Evolutionary conservation across 768 basidiomycete genomes (phyloP).

Genomic region (Russula sp.): DNA sequence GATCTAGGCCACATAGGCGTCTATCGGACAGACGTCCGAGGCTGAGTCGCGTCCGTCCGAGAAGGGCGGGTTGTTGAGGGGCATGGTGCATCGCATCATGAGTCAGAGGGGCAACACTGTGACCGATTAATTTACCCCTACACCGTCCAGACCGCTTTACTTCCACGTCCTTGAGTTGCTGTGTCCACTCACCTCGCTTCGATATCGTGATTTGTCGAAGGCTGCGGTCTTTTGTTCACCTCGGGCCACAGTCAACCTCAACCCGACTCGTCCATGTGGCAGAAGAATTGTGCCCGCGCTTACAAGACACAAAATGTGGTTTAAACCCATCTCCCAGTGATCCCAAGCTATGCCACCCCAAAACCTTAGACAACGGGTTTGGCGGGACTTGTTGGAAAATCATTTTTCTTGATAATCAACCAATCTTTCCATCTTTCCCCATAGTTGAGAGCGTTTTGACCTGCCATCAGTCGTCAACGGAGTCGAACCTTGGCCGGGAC

Average conservation of each 20-base stretch:
- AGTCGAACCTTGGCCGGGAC: too few species aligned
- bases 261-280: conserved; percentile 3
- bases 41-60: not conserved
- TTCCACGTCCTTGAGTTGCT: not conserved
- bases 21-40: not conserved
- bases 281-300: not conserved
- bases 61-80: not conserved
- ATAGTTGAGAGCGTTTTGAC: too few species aligned
- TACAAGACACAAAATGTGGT: too few species aligned
- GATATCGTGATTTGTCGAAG: not conserved
- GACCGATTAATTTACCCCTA: not conserved
- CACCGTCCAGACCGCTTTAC: not conserved
- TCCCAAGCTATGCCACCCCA: conserved; percentile 4
- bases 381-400: not conserved
- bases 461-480: too few species aligned
- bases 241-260: not conserved
- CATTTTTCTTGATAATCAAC: not conserved
- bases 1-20: not conserved
- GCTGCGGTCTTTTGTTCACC: not conserved
- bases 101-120: not conserved
- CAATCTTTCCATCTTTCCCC: too few species aligned
- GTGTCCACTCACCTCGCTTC: not conserved
- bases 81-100: not conserved
- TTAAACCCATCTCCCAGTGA: not conserved
- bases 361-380: not conserved